Evolutionary conservation across 1,139 yeast species (phyloP).

Genomic region (Nadsonia starkeyi-henricii): DNA sequence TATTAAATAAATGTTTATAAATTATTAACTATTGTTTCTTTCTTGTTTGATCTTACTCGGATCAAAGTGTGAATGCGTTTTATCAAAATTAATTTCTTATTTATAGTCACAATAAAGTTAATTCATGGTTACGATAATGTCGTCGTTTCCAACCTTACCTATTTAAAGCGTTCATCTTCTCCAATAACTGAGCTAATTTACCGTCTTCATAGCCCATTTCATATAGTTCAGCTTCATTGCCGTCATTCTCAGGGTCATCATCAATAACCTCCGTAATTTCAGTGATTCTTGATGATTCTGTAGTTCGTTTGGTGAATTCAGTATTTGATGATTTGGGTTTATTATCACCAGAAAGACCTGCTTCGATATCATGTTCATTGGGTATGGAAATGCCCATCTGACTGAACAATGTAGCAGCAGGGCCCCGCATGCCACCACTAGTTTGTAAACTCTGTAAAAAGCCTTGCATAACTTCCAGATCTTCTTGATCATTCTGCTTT

Average conservation of each 20-base stretch:
- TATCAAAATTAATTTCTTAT: too few relatives aligned
- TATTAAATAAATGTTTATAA: too few relatives aligned
- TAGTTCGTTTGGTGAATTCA: background rate
- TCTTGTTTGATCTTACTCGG: too few relatives aligned
- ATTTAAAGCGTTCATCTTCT: background rate
- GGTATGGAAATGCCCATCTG: slow-evolving; percentile 15
- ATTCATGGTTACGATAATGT: too few relatives aligned
- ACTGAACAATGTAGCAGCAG: slow-evolving; percentile 24
- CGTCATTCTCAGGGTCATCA: background rate
- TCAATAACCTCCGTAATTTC: background rate
- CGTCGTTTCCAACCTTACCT: background rate
- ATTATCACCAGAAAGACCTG: background rate
- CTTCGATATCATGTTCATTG: background rate
- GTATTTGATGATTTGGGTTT: background rate
- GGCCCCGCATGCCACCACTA: slow-evolving; percentile 26
- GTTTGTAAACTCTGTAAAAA: slow-evolving; percentile 18
- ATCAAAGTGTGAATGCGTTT: too few relatives aligned
- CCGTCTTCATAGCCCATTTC: background rate
- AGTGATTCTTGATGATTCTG: background rate
- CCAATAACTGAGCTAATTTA: background rate
- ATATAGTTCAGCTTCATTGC: background rate
- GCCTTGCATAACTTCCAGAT: slow-evolving; percentile 16
- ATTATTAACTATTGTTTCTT: too few relatives aligned
- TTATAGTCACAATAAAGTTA: too few relatives aligned
- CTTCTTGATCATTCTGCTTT: slow-evolving; percentile 17